Base-by-base conservation (phyloP, 163 green algal genomes). In the Scenedesmus sp. region DNA sequence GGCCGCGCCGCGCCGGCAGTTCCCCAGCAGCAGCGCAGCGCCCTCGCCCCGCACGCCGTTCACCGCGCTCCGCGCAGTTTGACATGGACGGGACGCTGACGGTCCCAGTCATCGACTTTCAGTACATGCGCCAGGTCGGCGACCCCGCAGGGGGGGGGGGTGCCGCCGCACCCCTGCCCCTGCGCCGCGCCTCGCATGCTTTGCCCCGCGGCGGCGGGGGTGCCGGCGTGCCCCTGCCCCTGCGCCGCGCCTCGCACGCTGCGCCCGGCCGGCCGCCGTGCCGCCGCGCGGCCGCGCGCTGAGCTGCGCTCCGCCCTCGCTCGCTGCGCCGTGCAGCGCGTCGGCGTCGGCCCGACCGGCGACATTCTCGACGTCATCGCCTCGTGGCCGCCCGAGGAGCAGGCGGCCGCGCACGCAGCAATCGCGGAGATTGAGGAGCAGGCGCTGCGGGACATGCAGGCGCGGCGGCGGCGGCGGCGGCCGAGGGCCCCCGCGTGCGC, bases 341-440 rank as follows among this genome's bases (percentile, higher is more conserved):
- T 73, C 31, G 83, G 73, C 13, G 75, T 89, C 14, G 69, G 69
- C 1, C 45, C 60, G n/a, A 70, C 79, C 22, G 85, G 85, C 47
- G 85, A 89, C 28, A 76, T 89, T 17, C 57, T 89, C 18, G 83
- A 88, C 56, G 75, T 85, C n/a, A 85, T 89, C 44, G 77, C 39
- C 26, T 76, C 39, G 2, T 83, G 73, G 82, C 57, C 79, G 28
- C 39, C 57, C 56, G 70, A 84, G 14, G 75, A 86, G 51, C 82
- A 86, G 54, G 17, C 54, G 33, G 44, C 47, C 17, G 84, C 81
- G 48, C 72, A 80, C 28, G 33, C 60, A n/a, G 66, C 70, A 17
- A 87, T 88, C 33, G 42, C 58, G 24, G 79, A 83, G 47, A 67
- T 88, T 4, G 84, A 88, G 65, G 64, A 72, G 1, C 63, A 85